Conservation (phyloP, 2,329 filamentous ascomycete genomes). For the Bisporella sp. region DNA sequence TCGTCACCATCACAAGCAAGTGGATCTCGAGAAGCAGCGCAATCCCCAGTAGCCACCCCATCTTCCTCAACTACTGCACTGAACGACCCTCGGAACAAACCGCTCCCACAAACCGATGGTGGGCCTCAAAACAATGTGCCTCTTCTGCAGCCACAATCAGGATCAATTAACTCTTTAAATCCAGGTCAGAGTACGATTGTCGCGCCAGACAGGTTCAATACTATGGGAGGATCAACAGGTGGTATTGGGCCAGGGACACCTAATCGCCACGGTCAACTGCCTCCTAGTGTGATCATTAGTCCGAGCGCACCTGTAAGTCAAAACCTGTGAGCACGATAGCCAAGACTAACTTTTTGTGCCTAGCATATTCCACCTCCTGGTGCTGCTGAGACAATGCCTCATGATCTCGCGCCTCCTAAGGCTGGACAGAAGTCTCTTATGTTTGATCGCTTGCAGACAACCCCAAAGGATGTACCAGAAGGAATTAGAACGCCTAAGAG, state of each 20-base stretch:
- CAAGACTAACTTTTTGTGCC: conserved; percentile 11
- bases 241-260: conserved; percentile 49
- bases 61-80: conserved; percentile 85
- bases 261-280: conserved; percentile 55
- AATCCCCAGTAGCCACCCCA: conserved; percentile 65
- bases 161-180: conserved; percentile 24
- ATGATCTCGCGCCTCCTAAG: conserved; percentile 91
- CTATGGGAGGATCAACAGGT: conserved; percentile 30
- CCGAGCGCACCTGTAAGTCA: conserved; percentile 80
- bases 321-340: not conserved
- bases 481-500: conserved; percentile 91
- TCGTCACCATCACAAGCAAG: conserved; percentile 60
- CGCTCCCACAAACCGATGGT: conserved; percentile 52
- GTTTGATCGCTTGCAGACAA: conserved; percentile 84
- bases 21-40: conserved; percentile 44
- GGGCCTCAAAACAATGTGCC: conserved; percentile 15
- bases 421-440: conserved; percentile 82
- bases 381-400: conserved; percentile 94
- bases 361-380: conserved; percentile 90
- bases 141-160: conserved; percentile 24
- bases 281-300: conserved; percentile 89
- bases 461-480: conserved; percentile 93
- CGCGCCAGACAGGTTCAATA: conserved; percentile 37
- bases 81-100: conserved; percentile 80
- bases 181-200: conserved; percentile 22